These are phyloP conservation scores for Claviceps paspali DNA, from an alignment of 2,329 filamentous ascomycete species.

Conservation along the genomic window DNA sequence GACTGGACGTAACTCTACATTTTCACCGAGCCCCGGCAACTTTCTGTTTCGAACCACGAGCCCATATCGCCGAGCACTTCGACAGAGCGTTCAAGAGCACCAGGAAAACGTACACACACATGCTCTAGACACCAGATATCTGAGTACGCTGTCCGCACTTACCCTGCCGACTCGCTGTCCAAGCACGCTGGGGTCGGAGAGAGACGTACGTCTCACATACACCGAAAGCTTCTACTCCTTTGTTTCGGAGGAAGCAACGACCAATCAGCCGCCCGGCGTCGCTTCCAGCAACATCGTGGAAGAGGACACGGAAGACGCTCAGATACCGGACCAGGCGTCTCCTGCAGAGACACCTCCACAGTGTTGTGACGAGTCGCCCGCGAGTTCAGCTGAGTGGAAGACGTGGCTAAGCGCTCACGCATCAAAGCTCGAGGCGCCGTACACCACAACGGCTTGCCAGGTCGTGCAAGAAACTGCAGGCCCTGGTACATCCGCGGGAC, in stretches of 20 bases:
- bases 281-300: background rate
- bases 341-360: constrained; percentile 6
- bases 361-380: constrained; percentile 23
- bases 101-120: constrained; percentile 12
- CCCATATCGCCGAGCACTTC: constrained; percentile 38
- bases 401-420: constrained; percentile 37
- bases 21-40: constrained; percentile 35
- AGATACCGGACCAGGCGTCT: background rate
- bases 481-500: constrained; percentile 15
- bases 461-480: background rate
- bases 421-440: constrained; percentile 26
- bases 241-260: constrained; percentile 11
- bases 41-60: constrained; percentile 39
- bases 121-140: constrained; percentile 20
- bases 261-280: background rate
- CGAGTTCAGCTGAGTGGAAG: constrained; percentile 39
- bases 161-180: constrained; percentile 24
- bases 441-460: constrained; percentile 4
- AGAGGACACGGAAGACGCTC: background rate
- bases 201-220: constrained; percentile 22
- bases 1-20: constrained; percentile 29
- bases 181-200: constrained; percentile 25
- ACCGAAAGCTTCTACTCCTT: constrained; percentile 36
- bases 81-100: constrained; percentile 27
- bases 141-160: constrained; percentile 24